A percentile compares a stretch with the other conserved stretches of the same genome.
Evolutionary conservation across 257 asterid genomes (phyloP).

Genomic region (Jacaranda mimosifolia): DNA sequence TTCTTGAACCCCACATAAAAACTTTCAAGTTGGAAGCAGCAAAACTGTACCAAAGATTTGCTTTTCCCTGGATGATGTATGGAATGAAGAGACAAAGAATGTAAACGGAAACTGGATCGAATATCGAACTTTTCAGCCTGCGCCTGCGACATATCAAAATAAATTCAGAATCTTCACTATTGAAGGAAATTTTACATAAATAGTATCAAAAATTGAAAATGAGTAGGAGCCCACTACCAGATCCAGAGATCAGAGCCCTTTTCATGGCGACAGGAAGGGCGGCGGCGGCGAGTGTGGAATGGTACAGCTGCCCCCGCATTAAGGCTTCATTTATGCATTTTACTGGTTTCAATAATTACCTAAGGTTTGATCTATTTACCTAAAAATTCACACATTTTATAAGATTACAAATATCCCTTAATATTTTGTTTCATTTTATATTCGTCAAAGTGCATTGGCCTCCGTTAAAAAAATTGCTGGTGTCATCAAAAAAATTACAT

Average conservation of each 20-base stretch:
- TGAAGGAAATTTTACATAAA: not conserved
- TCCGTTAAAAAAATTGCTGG: too few relatives aligned
- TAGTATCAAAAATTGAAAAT: not conserved
- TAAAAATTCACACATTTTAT: too few relatives aligned
- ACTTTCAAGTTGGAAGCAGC: not conserved
- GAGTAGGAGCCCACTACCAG: not conserved
- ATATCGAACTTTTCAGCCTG: not conserved
- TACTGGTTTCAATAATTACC: too few relatives aligned
- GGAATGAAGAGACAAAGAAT: constrained; percentile 39
- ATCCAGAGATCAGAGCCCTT: not conserved
- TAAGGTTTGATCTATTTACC: too few relatives aligned
- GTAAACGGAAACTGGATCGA: not conserved
- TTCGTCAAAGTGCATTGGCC: too few relatives aligned
- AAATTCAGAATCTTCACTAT: not conserved
- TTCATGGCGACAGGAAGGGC: too few relatives aligned
- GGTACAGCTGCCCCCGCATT: too few relatives aligned
- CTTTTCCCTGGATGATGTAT: constrained; percentile 38
- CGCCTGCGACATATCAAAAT: not conserved
- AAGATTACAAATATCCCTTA: too few relatives aligned
- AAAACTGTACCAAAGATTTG: constrained; percentile 2
- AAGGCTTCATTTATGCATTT: too few relatives aligned
- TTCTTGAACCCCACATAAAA: not conserved
- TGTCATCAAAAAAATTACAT: too few relatives aligned
- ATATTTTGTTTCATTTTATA: too few relatives aligned
- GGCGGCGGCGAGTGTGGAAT: too few relatives aligned